These are phyloP conservation scores for Gloeopeniophorella convolvens DNA, from an alignment of 768 basidiomycete species.

Conservation along the genomic window DNA sequence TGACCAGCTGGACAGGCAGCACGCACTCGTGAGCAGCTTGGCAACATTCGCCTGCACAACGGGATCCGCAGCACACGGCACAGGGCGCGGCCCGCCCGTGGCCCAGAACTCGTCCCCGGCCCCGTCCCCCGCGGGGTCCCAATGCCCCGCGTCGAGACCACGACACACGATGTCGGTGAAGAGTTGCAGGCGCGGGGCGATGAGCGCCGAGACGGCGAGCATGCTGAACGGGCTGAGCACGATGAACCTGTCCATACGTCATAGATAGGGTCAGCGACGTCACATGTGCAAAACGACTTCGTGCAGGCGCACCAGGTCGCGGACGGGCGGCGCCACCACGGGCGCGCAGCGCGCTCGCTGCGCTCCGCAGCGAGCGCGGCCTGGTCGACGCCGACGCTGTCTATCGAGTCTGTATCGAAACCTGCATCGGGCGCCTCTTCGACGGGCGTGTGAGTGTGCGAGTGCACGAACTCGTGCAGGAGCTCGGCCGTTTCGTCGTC, in stretches of 20 bases:
- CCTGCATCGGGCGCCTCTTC: constrained; percentile 30
- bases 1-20: no score
- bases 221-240: constrained; percentile 45
- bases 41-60: constrained; percentile 69
- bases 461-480: constrained; percentile 40
- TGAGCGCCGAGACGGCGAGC: constrained; percentile 46
- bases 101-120: not conserved
- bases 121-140: not conserved
- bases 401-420: constrained; percentile 20
- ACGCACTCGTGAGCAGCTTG: constrained; percentile 53
- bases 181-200: constrained; percentile 69
- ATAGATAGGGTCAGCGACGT: not conserved
- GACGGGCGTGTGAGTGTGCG: constrained; percentile 29
- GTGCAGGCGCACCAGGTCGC: constrained; percentile 53
- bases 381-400: constrained; percentile 15
- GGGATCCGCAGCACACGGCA: constrained; percentile 59
- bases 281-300: not conserved
- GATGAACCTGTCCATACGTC: constrained; percentile 44
- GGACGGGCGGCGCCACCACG: constrained; percentile 76
- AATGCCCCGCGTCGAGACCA: constrained; percentile 22
- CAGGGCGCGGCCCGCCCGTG: constrained; percentile 10
- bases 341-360: constrained; percentile 28
- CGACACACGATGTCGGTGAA: constrained; percentile 69
- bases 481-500: constrained; percentile 42
- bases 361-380: constrained; percentile 23